Conservation (phyloP, 345 rosid species). For the Chamaenerion angustifolium region DNA sequence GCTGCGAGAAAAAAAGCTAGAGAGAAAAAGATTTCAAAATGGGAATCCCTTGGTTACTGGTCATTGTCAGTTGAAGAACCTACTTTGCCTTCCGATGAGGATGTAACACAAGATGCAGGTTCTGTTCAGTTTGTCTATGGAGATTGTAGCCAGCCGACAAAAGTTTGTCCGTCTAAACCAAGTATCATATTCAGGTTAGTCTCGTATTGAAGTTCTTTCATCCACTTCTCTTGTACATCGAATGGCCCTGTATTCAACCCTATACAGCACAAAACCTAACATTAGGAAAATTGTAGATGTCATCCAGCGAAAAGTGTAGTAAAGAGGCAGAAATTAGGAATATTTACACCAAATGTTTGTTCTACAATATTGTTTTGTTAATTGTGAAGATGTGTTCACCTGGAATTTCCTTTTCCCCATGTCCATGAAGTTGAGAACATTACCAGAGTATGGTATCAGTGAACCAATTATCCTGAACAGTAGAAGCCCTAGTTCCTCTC, state of each 20-base stretch:
- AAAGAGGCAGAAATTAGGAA: too few species aligned
- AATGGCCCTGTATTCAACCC: not conserved
- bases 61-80: constrained; percentile 59
- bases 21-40: constrained; percentile 52
- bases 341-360: too few species aligned
- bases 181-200: constrained; percentile 65
- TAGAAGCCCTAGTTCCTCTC: too few species aligned
- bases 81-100: constrained; percentile 19
- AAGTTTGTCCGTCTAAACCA: constrained; percentile 47
- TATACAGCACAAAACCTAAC: too few species aligned
- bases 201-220: not conserved
- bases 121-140: constrained; percentile 65
- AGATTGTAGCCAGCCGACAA: constrained; percentile 65
- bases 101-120: constrained; percentile 38
- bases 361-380: too few species aligned
- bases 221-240: not conserved
- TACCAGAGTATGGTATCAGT: too few species aligned
- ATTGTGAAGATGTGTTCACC: too few species aligned
- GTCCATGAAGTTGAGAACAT: too few species aligned
- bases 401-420: too few species aligned
- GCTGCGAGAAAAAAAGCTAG: constrained; percentile 57
- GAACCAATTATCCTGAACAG: too few species aligned
- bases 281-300: too few species aligned
- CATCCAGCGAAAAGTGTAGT: too few species aligned
- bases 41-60: constrained; percentile 66